Evolutionary conservation across 495 filamentous ascomycete genomes (phyloP).

Genomic region (Daldinia childiae): DNA sequence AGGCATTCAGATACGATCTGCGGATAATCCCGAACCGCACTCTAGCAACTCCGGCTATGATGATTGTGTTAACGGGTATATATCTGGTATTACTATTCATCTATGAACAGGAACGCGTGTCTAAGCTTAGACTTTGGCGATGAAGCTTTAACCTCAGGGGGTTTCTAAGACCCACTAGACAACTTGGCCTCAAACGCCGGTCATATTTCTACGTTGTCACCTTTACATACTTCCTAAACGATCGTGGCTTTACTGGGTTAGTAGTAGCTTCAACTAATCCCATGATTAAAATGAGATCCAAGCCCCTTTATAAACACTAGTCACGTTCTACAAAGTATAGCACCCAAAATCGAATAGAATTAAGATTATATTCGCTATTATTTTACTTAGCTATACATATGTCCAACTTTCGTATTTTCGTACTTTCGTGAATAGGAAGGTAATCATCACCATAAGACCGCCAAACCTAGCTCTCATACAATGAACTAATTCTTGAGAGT

Average conservation of each 20-base stretch:
- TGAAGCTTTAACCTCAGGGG: background rate
- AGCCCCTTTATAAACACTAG: background rate
- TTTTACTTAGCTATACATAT: background rate
- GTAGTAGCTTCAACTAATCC: background rate
- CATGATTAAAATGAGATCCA: background rate
- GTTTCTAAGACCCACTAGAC: background rate
- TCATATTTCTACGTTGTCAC: background rate
- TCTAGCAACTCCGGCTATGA: background rate
- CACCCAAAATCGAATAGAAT: background rate
- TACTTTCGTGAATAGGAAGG: too few species aligned
- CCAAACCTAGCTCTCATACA: background rate
- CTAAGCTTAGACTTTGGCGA: background rate
- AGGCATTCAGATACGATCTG: background rate
- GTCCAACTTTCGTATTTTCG: background rate
- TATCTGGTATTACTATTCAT: background rate
- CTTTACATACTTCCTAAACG: background rate
- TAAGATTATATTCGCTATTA: slow-evolving; percentile 16
- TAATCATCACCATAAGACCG: background rate
- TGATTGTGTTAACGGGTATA: background rate
- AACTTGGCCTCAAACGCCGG: background rate
- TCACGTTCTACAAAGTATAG: background rate
- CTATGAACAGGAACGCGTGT: background rate
- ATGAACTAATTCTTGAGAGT: background rate
- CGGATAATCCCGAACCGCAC: background rate
- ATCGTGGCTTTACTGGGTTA: background rate